Base-by-base conservation (phyloP, 2,329 filamentous ascomycete species). In the Alternaria consortialis region DNA sequence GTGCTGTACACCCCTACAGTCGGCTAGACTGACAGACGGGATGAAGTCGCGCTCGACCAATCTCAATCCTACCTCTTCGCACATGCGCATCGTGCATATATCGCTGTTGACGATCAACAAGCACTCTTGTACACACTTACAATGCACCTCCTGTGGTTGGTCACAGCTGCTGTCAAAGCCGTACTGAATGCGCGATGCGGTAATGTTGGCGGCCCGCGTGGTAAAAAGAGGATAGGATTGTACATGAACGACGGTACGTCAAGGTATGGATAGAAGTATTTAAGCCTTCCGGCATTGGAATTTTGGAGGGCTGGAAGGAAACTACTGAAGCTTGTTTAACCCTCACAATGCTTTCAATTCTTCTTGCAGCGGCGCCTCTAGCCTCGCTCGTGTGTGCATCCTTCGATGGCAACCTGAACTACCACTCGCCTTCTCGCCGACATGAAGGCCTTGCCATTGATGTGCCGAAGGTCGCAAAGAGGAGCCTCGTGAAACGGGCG, bases 401-500 rank as follows among this genome's bases (percentile, higher is more conserved):
- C 36, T 76, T 65, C 9, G 68, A 74, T 29, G 60, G 59, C 12
- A 91, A 91, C 72, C 73, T 91, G 57, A 91, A 91, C 77, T 91
- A 90, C 74, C 80, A 83, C 46, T 88, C 86, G 68, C 88, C 89
- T 13, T 91, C 89, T 1, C 81, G 84, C 32, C 83, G 88, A 37
- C 89, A 91, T 67, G 81, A 84, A 2, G 80, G 81, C 37, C 81
- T 91, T n/a, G 89, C 88, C 3, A 85, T 91, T 39, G 84, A 88
- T 34, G 81, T 90, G 8, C 82, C 82, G 34, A 87, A 85, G 63
- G 84, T 90, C 58, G 82, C 84, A 51, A 85, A 85, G 74, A 83
- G 87, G 40, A 83, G 83, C 52, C 56, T 72, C 13, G 31, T 66
- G 11, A 60, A 66, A 43, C 65, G 37, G 8, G 48, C 54, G 57